phyloP scores from a whole-genome alignment of 2,329 filamentous ascomycete genomes.

The Elsinoe batatas region DNA sequence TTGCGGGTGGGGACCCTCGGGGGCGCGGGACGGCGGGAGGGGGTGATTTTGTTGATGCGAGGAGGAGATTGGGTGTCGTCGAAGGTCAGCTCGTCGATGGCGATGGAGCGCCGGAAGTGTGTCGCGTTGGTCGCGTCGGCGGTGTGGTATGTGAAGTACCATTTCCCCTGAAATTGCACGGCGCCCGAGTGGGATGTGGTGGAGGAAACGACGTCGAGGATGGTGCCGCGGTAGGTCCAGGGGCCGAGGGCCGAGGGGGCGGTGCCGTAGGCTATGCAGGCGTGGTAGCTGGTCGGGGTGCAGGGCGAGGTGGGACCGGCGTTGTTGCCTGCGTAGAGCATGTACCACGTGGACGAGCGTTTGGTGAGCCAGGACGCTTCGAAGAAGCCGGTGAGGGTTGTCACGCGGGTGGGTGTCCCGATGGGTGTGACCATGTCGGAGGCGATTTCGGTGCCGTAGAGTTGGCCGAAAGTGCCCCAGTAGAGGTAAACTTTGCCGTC shows the following conservation, averaged over 20 bases:
- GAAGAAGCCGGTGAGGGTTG: conserved; percentile 11
- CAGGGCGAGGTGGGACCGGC: neutral
- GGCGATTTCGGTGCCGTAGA: conserved; percentile 12
- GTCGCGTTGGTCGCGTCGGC: conserved; percentile 6
- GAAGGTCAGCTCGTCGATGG: conserved; percentile 11
- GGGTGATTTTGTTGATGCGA: conserved; percentile 9
- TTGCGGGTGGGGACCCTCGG: neutral
- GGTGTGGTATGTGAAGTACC: conserved; percentile 14
- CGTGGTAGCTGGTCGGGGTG: conserved; percentile 9
- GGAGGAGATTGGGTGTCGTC: conserved; percentile 4
- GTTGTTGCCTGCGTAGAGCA: conserved; percentile 12
- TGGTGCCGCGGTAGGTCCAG: conserved; percentile 14
- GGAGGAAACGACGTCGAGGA: conserved; percentile 11
- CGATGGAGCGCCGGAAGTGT: conserved; percentile 11
- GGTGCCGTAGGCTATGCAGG: conserved; percentile 12
- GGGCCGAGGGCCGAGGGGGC: conserved; percentile 9
- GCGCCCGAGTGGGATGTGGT: conserved; percentile 12
- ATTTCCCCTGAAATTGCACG: conserved; percentile 12
- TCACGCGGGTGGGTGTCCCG: conserved; percentile 6
- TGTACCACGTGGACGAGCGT: conserved; percentile 7
- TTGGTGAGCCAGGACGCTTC: conserved; percentile 12
- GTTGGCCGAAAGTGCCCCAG: conserved; percentile 9
- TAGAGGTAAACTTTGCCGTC: conserved; percentile 13
- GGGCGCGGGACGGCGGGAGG: neutral
- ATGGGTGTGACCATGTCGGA: conserved; percentile 11